Percentiles rank a stretch among this genome's conserved stretches.
These are phyloP conservation scores for Neoscytalidium dimidiatum DNA, from an alignment of 2,329 filamentous ascomycete species.

Conservation along the genomic window DNA sequence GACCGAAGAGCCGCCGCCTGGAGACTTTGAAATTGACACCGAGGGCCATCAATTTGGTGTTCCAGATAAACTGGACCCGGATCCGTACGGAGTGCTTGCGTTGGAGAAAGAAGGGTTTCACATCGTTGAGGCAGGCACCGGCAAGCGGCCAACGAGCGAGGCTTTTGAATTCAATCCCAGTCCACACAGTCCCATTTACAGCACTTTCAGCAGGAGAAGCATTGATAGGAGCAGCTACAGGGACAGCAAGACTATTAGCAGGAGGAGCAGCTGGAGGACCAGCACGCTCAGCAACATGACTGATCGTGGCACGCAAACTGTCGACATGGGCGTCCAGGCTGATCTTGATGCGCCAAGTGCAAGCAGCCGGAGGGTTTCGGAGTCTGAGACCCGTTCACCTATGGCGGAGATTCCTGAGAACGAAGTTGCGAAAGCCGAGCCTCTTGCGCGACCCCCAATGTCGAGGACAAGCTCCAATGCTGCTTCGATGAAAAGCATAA, in stretches of 20 bases:
- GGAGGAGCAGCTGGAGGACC: slow-evolving; percentile 64
- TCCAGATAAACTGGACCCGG: slow-evolving; percentile 77
- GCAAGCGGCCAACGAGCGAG: slow-evolving; percentile 71
- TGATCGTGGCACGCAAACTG: slow-evolving; percentile 68
- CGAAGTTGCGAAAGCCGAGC: slow-evolving; percentile 23
- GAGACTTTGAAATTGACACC: slow-evolving; percentile 65
- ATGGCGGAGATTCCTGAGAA: slow-evolving; percentile 40
- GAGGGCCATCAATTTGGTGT: slow-evolving; percentile 69
- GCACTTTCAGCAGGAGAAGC: slow-evolving; percentile 65
- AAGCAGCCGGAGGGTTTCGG: slow-evolving; percentile 20
- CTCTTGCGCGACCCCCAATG: neutral
- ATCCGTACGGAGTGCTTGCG: slow-evolving; percentile 88
- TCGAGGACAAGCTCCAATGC: neutral
- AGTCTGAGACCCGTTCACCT: slow-evolving; percentile 25
- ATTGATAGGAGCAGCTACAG: slow-evolving; percentile 65
- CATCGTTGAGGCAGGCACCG: slow-evolving; percentile 85
- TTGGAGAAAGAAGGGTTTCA: slow-evolving; percentile 88
- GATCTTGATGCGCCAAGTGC: slow-evolving; percentile 43
- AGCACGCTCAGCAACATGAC: slow-evolving; percentile 66
- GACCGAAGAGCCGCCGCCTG: slow-evolving; percentile 71
- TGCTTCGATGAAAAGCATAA: slow-evolving; percentile 2
- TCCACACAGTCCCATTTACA: slow-evolving; percentile 70
- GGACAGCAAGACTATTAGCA: slow-evolving; percentile 36
- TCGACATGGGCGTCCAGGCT: slow-evolving; percentile 63
- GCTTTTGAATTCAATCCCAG: slow-evolving; percentile 81